phyloP scores from a whole-genome alignment of 2,329 filamentous ascomycete genomes.

The Exophiala lecanii-corni region DNA sequence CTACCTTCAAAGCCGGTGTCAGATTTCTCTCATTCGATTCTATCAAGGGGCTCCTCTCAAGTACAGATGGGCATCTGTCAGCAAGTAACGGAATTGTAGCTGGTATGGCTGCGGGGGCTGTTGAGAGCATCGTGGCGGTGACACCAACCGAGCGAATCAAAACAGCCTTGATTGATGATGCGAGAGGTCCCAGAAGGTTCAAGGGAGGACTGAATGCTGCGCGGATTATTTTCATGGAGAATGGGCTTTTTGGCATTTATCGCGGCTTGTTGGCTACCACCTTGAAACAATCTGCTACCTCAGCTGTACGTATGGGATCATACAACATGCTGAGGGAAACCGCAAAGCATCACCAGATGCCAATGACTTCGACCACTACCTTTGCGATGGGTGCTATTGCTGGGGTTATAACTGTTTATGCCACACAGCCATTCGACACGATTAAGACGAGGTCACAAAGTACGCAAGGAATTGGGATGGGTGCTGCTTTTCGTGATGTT shows the following conservation, averaged over 20 bases:
- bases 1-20: constrained; percentile 59
- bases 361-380: constrained; percentile 48
- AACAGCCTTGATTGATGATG: constrained; percentile 46
- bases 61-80: constrained; percentile 52
- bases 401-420: constrained; percentile 44
- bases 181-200: constrained; percentile 5
- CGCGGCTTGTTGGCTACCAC: constrained; percentile 56
- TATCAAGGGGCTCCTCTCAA: constrained; percentile 55
- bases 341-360: constrained; percentile 43
- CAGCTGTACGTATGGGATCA: constrained; percentile 57
- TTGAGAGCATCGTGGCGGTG: constrained; percentile 57
- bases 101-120: constrained; percentile 58
- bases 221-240: constrained; percentile 43
- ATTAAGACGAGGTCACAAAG: constrained; percentile 41
- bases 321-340: constrained; percentile 61
- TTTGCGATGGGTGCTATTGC: constrained; percentile 59
- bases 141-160: constrained; percentile 65
- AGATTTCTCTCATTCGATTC: constrained; percentile 62
- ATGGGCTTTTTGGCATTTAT: constrained; percentile 52
- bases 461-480: constrained; percentile 51
- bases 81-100: constrained; percentile 53
- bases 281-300: constrained; percentile 57
- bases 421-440: constrained; percentile 39
- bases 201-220: constrained; percentile 42
- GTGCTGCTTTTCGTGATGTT: constrained; percentile 51